Evolutionary conservation across 2,329 filamentous ascomycete species (phyloP).

Genomic region (Talaromyces islandicus): DNA sequence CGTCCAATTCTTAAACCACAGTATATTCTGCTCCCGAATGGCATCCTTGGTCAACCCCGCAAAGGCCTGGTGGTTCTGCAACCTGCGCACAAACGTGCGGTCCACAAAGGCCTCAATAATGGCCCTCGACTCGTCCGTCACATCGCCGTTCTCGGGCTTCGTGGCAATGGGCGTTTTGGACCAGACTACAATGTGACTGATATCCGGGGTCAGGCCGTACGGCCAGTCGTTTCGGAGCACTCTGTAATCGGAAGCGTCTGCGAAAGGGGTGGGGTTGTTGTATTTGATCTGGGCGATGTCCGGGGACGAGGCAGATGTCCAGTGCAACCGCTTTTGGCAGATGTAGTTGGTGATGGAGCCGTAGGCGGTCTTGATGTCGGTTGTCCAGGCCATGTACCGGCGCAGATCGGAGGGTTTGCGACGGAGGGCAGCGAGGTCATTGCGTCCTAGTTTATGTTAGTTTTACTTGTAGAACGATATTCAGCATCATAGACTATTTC

Average conservation of each 20-base stretch:
- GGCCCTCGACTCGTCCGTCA: conserved; percentile 44
- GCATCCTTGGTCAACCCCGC: conserved; percentile 26
- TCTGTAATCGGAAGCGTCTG: conserved; percentile 48
- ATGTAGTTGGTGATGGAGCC: conserved; percentile 54
- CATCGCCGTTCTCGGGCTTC: conserved; percentile 41
- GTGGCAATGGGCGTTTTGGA: conserved; percentile 45
- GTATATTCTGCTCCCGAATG: conserved; percentile 32
- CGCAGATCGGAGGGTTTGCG: conserved; percentile 54
- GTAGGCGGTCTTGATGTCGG: conserved; percentile 48
- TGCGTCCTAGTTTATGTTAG: conserved; percentile 29
- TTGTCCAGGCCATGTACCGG: conserved; percentile 56
- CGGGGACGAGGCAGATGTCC: conserved; percentile 30
- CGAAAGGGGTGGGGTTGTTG: conserved; percentile 47
- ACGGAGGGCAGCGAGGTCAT: conserved; percentile 52
- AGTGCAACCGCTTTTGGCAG: conserved; percentile 49
- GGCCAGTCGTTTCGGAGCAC: conserved; percentile 60
- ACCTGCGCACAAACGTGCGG: conserved; percentile 42
- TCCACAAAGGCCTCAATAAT: conserved; percentile 47
- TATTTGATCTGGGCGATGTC: conserved; percentile 30
- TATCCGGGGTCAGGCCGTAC: conserved; percentile 51
- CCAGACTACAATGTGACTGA: conserved; percentile 56
- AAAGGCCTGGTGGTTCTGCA: conserved; percentile 29
- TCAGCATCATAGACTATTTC: too few relatives aligned
- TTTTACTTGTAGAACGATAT: not conserved
- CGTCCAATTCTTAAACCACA: conserved; percentile 63